A percentile compares a stretch with the other conserved stretches of the same genome.
phyloP scores from a whole-genome alignment of 805 yeast species.

The Yamadazyma nakazawae region DNA sequence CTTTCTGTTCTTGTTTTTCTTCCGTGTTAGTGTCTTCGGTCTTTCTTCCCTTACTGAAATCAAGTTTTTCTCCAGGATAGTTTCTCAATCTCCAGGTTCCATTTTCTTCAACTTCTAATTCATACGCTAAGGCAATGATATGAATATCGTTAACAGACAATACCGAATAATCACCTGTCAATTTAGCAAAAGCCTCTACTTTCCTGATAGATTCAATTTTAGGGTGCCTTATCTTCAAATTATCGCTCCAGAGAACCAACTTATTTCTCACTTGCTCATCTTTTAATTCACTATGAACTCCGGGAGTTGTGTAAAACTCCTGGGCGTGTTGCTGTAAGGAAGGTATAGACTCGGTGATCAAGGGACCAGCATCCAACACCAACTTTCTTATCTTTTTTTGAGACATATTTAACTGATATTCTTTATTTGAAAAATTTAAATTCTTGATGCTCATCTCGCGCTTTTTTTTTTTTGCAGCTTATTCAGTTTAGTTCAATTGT shows the following conservation, averaged over 20 bases:
- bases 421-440: background rate
- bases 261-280: slow-evolving; percentile 84
- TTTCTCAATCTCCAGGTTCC: slow-evolving; percentile 72
- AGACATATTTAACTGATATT: slow-evolving; percentile 1
- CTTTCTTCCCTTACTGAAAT: slow-evolving; percentile 15
- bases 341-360: slow-evolving; percentile 80
- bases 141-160: slow-evolving; percentile 89
- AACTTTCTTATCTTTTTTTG: slow-evolving; percentile 47
- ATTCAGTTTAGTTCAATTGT: background rate
- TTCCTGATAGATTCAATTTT: slow-evolving; percentile 55
- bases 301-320: slow-evolving; percentile 84
- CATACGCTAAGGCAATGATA: slow-evolving; percentile 87
- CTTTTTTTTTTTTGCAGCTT: background rate
- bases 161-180: slow-evolving; percentile 90
- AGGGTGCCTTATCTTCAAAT: slow-evolving; percentile 74
- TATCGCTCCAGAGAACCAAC: slow-evolving; percentile 75
- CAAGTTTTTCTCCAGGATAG: slow-evolving; percentile 61
- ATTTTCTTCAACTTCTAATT: slow-evolving; percentile 66
- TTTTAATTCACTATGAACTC: slow-evolving; percentile 80
- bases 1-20: slow-evolving; percentile 11
- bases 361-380: slow-evolving; percentile 92
- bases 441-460: slow-evolving; percentile 5
- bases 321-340: slow-evolving; percentile 68
- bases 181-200: slow-evolving; percentile 72
- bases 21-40: slow-evolving; percentile 6